Evolutionary conservation across 441 rosid genomes (phyloP).

Genomic region (Erodium moschatum): DNA sequence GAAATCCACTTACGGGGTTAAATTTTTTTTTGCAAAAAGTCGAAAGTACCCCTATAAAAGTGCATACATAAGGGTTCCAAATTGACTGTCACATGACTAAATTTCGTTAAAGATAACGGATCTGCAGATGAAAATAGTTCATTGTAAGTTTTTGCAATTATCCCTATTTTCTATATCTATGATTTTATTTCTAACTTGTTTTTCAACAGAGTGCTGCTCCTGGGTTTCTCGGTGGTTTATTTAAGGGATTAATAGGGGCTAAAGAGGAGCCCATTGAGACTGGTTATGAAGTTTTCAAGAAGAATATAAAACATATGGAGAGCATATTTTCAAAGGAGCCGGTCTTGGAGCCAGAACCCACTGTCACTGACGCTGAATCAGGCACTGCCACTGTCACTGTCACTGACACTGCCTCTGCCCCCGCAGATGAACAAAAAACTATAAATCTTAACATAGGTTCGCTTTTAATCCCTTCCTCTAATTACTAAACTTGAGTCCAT

Average conservation of each 20-base stretch:
- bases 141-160: too few species aligned
- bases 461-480: slow-evolving; percentile 19
- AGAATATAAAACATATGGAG: slow-evolving; percentile 39
- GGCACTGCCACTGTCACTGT: too few species aligned
- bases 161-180: slow-evolving; percentile 14
- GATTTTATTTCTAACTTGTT: slow-evolving; percentile 22
- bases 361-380: too few species aligned
- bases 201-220: slow-evolving; percentile 41
- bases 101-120: too few species aligned
- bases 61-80: too few species aligned
- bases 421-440: slow-evolving; percentile 27
- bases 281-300: slow-evolving; percentile 31
- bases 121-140: too few species aligned
- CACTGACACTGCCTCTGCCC: not conserved
- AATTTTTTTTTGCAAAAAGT: too few species aligned
- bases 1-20: too few species aligned
- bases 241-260: slow-evolving; percentile 45
- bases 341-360: slow-evolving; percentile 44
- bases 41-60: too few species aligned
- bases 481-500: not conserved
- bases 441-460: slow-evolving; percentile 68
- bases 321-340: slow-evolving; percentile 60
- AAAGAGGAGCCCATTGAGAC: slow-evolving; percentile 34
- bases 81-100: too few species aligned
- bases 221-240: slow-evolving; percentile 42